These are phyloP conservation scores for Penicillium sp. DNA, from an alignment of 2,329 filamentous ascomycete species.

Conservation along the genomic window DNA sequence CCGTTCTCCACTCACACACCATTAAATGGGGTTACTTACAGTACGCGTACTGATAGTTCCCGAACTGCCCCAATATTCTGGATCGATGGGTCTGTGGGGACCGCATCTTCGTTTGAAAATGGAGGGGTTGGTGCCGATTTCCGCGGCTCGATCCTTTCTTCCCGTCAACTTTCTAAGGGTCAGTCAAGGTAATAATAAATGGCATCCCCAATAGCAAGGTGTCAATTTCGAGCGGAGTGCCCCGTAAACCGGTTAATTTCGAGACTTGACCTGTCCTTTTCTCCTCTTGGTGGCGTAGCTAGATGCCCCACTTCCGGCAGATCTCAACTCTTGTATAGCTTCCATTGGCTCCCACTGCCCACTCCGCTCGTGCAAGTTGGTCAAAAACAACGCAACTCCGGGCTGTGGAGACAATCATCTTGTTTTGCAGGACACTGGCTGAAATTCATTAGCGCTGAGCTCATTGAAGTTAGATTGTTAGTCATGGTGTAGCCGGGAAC, in stretches of 20 bases:
- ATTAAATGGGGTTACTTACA: neutral
- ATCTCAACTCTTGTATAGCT: neutral
- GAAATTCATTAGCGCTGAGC: neutral
- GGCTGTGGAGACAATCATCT: neutral
- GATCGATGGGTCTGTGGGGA: neutral
- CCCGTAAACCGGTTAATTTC: neutral
- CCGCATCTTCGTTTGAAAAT: neutral
- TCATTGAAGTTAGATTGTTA: neutral
- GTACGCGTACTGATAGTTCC: neutral
- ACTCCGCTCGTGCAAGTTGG: slow-evolving; percentile 1
- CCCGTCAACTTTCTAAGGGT: neutral
- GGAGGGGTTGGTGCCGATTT: neutral
- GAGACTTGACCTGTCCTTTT: neutral
- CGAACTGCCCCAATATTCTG: neutral
- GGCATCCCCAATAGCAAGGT: neutral
- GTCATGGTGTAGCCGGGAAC: neutral
- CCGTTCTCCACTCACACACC: neutral
- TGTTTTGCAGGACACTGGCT: too few relatives aligned
- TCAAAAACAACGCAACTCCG: slow-evolving; percentile 1
- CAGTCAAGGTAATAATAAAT: neutral
- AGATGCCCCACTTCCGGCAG: neutral
- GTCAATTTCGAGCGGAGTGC: neutral
- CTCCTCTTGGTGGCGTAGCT: neutral
- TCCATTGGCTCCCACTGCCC: neutral
- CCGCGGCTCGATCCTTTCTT: neutral